These are phyloP conservation scores for Cladophialophora psammophila DNA, from an alignment of 2,329 filamentous ascomycete genomes.

Conservation along the genomic window DNA sequence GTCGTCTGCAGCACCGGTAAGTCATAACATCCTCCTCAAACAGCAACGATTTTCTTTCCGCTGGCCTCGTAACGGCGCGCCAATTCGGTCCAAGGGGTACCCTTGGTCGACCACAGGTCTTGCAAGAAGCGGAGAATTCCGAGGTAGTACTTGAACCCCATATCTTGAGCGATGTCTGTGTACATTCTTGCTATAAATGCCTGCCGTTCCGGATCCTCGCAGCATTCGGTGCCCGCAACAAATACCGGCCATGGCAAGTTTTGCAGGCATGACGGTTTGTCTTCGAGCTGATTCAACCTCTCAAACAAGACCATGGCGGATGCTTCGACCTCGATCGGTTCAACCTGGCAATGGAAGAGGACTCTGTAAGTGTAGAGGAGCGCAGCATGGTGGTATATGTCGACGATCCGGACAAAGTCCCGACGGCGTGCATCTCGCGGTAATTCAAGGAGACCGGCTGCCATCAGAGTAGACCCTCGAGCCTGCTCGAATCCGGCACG, in stretches of 20 bases:
- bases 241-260: constrained; percentile 44
- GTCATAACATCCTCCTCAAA: constrained; percentile 21
- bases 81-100: constrained; percentile 28
- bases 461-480: constrained; percentile 36
- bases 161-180: constrained; percentile 28
- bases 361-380: constrained; percentile 42
- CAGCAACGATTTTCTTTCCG: constrained; percentile 33
- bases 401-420: constrained; percentile 42
- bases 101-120: constrained; percentile 29
- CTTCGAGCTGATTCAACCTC: constrained; percentile 34
- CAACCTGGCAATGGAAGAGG: constrained; percentile 28
- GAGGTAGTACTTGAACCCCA: constrained; percentile 36
- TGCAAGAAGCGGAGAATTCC: constrained; percentile 34
- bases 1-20: neutral
- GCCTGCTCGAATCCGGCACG: constrained; percentile 31
- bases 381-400: constrained; percentile 43
- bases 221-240: constrained; percentile 42
- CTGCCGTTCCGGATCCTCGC: constrained; percentile 25
- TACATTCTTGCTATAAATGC: constrained; percentile 31
- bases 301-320: constrained; percentile 32
- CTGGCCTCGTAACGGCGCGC: constrained; percentile 27
- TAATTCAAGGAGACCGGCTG: constrained; percentile 30
- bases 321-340: constrained; percentile 20
- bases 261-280: constrained; percentile 38
- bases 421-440: constrained; percentile 27